Conservation (phyloP, 2,329 filamentous ascomycete genomes). For the Dactylellina sp. region DNA sequence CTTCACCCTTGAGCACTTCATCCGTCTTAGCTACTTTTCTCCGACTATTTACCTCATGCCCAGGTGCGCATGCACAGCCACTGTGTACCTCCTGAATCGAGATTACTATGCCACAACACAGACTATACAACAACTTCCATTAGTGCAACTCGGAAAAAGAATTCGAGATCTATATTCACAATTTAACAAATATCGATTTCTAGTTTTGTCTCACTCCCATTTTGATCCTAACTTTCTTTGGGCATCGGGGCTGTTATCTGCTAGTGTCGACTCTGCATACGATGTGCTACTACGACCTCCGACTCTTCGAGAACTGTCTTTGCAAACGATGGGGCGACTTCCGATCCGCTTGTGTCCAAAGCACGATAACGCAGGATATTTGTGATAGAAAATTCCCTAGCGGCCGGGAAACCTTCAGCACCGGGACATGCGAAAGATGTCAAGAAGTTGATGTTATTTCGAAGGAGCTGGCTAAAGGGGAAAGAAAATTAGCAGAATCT, state of each 20-base stretch:
- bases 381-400: slow-evolving; percentile 9
- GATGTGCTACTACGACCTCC: slow-evolving; percentile 27
- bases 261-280: too few species aligned
- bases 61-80: too few species aligned
- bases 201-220: too few species aligned
- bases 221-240: too few species aligned
- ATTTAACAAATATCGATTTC: too few species aligned
- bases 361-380: slow-evolving; percentile 8
- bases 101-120: not conserved
- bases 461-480: slow-evolving; percentile 16
- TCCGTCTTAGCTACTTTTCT: too few species aligned
- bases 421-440: slow-evolving; percentile 21
- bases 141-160: too few species aligned
- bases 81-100: not conserved
- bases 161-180: too few species aligned
- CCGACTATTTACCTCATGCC: too few species aligned
- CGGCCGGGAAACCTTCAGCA: slow-evolving; percentile 7
- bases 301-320: slow-evolving; percentile 16
- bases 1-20: too few species aligned
- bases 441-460: slow-evolving; percentile 26
- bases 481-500: slow-evolving; percentile 9
- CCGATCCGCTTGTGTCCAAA: slow-evolving; percentile 10
- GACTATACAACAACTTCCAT: not conserved
- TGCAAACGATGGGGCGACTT: slow-evolving; percentile 24
- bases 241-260: too few species aligned